Evolutionary conservation across 164 flowering plant species (phyloP).

Genomic region (Sedum album): DNA sequence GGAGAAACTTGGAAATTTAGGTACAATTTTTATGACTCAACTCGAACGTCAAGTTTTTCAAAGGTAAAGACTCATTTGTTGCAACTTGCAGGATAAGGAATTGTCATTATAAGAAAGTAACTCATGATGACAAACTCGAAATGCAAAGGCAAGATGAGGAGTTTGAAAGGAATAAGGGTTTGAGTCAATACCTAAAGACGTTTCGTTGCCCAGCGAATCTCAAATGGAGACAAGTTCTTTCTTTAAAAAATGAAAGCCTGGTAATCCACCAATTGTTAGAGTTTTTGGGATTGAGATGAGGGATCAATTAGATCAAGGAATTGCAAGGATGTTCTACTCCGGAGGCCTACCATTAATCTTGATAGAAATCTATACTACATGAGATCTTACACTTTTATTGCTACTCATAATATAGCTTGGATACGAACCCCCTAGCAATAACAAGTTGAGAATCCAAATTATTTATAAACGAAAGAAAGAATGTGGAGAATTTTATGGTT

Average conservation of each 20-base stretch:
- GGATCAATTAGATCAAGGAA: background rate
- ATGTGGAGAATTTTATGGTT: background rate
- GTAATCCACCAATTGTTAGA: background rate
- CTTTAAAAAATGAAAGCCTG: background rate
- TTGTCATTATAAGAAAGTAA: too few species aligned
- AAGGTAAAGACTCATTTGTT: background rate
- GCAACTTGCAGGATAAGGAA: background rate
- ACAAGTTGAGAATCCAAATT: background rate
- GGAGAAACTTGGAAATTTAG: background rate
- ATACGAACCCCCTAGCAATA: background rate
- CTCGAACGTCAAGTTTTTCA: too few species aligned
- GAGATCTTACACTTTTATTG: background rate
- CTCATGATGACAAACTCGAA: too few species aligned
- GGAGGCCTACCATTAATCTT: background rate
- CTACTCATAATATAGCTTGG: background rate
- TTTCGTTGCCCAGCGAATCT: background rate
- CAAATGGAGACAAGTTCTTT: background rate
- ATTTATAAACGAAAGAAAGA: background rate
- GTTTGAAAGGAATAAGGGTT: too few species aligned
- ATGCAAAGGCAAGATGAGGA: too few species aligned
- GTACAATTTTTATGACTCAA: background rate
- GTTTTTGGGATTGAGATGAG: background rate
- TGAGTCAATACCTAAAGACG: background rate
- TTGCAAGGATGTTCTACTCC: background rate
- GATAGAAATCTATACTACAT: background rate